Percentiles rank a stretch among this genome's conserved stretches.
Evolutionary conservation across 148 eudicot species (phyloP).

Genomic region (Camellia sinensis): DNA sequence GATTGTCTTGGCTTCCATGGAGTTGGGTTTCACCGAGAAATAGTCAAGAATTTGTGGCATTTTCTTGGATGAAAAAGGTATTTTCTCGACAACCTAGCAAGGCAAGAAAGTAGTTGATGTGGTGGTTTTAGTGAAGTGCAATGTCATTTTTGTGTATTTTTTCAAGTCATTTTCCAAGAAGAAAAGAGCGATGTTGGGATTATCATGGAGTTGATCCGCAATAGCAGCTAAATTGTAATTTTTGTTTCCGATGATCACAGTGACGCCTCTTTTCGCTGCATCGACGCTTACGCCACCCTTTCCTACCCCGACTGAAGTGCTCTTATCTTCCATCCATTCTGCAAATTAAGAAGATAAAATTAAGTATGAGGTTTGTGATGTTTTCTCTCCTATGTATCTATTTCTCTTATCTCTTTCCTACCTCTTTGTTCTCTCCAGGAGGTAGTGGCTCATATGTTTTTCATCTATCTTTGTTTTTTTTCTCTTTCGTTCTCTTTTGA

Average conservation of each 20-base stretch:
- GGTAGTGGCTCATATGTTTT: too few species aligned
- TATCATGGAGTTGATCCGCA: slow-evolving; percentile 22
- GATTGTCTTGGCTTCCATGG: slow-evolving; percentile 16
- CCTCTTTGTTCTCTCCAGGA: too few species aligned
- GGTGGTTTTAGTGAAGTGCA: slow-evolving; percentile 13
- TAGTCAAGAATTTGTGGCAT: slow-evolving; percentile 21
- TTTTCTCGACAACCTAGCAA: slow-evolving; percentile 14
- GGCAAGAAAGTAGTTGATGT: slow-evolving; percentile 28
- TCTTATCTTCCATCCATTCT: slow-evolving; percentile 31
- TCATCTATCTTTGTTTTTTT: too few species aligned
- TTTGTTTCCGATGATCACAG: slow-evolving; percentile 26
- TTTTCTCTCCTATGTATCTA: too few species aligned
- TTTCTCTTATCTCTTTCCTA: too few species aligned
- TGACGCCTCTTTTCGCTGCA: slow-evolving; percentile 29
- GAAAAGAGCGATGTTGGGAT: not conserved
- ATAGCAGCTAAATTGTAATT: slow-evolving; percentile 4
- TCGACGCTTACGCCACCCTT: slow-evolving; percentile 14
- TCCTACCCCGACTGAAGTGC: slow-evolving; percentile 27
- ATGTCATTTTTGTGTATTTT: not conserved
- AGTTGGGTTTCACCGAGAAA: slow-evolving; percentile 31
- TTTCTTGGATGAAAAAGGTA: slow-evolving; percentile 30
- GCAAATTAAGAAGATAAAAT: not conserved
- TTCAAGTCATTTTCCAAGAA: not conserved
- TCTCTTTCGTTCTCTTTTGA: too few species aligned
- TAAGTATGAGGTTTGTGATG: too few species aligned